Evolutionary conservation across 2,329 filamentous ascomycete species (phyloP).

Genomic region (Sordariomycetes sp.): DNA sequence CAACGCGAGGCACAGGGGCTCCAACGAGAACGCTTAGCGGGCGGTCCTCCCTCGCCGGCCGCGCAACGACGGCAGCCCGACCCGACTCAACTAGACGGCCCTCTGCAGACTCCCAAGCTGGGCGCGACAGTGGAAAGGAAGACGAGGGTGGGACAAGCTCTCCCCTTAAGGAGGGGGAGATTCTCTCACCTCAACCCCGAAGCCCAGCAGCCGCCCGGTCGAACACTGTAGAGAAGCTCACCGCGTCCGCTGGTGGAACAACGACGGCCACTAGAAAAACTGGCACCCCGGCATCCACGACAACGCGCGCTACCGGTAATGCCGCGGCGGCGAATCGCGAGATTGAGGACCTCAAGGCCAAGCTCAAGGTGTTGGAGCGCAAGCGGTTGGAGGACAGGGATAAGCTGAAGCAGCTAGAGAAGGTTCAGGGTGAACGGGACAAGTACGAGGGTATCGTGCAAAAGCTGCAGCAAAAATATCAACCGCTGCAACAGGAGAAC

Average conservation of each 20-base stretch:
- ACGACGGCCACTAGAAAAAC: slow-evolving; percentile 21
- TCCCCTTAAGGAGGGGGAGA: slow-evolving; percentile 41
- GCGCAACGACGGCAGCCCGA: slow-evolving; percentile 24
- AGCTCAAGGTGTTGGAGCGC: slow-evolving; percentile 78
- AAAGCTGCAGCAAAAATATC: slow-evolving; percentile 82
- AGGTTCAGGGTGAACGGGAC: slow-evolving; percentile 66
- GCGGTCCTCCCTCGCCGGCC: slow-evolving; percentile 27
- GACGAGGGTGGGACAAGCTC: slow-evolving; percentile 27
- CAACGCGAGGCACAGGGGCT: background rate
- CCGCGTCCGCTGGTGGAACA: slow-evolving; percentile 21
- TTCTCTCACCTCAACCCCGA: slow-evolving; percentile 35
- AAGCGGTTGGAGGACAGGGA: slow-evolving; percentile 81
- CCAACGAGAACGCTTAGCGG: slow-evolving; percentile 28
- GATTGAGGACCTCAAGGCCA: slow-evolving; percentile 81
- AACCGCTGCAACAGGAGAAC: slow-evolving; percentile 75
- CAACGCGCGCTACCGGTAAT: slow-evolving; percentile 30
- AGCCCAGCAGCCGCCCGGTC: slow-evolving; percentile 43
- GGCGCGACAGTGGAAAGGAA: slow-evolving; percentile 27
- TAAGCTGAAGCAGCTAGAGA: slow-evolving; percentile 69
- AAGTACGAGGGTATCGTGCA: slow-evolving; percentile 79
- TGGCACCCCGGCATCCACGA: slow-evolving; percentile 15
- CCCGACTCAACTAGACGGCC: slow-evolving; percentile 29
- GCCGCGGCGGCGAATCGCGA: slow-evolving; percentile 53
- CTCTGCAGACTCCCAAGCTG: slow-evolving; percentile 37
- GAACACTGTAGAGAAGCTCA: slow-evolving; percentile 42